Base-by-base conservation (phyloP, 371 early-diverging fungal genomes). In the Haplosporangium sp. region DNA sequence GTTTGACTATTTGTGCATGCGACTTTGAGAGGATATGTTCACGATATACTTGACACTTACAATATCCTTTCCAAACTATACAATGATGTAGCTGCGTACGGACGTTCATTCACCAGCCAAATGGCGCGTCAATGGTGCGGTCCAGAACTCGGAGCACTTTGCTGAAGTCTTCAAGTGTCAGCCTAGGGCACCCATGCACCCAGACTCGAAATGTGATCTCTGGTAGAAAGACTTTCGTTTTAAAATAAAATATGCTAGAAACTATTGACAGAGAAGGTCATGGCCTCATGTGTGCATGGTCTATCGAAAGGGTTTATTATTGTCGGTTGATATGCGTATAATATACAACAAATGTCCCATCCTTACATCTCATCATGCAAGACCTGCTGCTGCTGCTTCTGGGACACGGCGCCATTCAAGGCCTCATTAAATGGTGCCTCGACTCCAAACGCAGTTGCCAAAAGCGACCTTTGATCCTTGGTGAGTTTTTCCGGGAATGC, bases 401-500 rank as follows among this genome's bases (percentile, higher is more conserved):
- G 50, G 0, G 8, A 1, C 5, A 23, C 29, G 18, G 59, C 54
- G 5, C 66, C 74, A n/a, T 51, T 51, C 11, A 59, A 36, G 5
- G 58, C 20, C 69, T 74, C 75, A 23, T 75, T 62, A 46, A 75
- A 75, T 5, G 54, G 52, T 0, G 70, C 21, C 54, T 66, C n/a
- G 48, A 62, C 62, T 21, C 66, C 76, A 52, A 75, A 75, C 4
- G 70, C 76, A 4, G 40, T 12, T n/a, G 46, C 59, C 9, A 75
- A 54, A 12, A 75, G 41, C 21, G 66, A 7, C n/a, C 63, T 37
- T 50, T 75, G 65, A 12, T 70, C 57, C 55, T 80, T 63, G 29
- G 70, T 46, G 42, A 83, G 46, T 13, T 23, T 55, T 11, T 74
- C 71, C n/a, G 99, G 99, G 87, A 97, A 98, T 18, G 85, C 82